phyloP scores from a whole-genome alignment of 2,329 filamentous ascomycete genomes.

The Bipolaris oryzae region DNA sequence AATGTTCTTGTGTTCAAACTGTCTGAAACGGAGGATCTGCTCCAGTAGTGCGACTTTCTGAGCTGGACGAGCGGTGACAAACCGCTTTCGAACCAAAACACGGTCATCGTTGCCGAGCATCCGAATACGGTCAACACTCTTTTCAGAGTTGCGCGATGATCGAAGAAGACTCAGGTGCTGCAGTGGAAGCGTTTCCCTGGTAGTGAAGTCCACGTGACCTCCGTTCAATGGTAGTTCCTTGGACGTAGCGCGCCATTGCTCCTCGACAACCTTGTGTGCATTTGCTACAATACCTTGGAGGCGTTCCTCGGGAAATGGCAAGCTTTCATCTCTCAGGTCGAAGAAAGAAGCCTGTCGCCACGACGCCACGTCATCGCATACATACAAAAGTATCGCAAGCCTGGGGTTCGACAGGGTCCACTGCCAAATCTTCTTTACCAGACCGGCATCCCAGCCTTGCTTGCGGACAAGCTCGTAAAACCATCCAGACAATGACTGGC shows the following conservation, averaged over 20 bases:
- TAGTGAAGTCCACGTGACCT: constrained; percentile 45
- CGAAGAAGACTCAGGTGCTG: constrained; percentile 40
- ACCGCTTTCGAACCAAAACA: constrained; percentile 46
- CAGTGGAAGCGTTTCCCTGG: constrained; percentile 46
- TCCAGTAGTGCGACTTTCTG: constrained; percentile 46
- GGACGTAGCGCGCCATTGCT: constrained; percentile 50
- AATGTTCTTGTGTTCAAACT: constrained; percentile 49
- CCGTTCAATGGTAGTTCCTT: constrained; percentile 49
- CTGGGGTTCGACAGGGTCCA: constrained; percentile 50
- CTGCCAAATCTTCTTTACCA: constrained; percentile 48
- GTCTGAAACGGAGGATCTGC: constrained; percentile 47
- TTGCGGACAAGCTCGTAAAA: constrained; percentile 46
- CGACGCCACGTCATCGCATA: constrained; percentile 49
- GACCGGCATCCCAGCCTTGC: constrained; percentile 43
- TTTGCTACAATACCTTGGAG: constrained; percentile 48
- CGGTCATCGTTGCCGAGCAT: constrained; percentile 45
- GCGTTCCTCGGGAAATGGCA: constrained; percentile 47
- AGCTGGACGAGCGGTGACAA: constrained; percentile 42
- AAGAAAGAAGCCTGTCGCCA: constrained; percentile 48
- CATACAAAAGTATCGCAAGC: constrained; percentile 46
- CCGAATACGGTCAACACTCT: constrained; percentile 45
- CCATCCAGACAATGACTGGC: constrained; percentile 46
- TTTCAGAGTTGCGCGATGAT: constrained; percentile 43
- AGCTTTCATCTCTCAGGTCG: constrained; percentile 46
- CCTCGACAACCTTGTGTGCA: constrained; percentile 46